Evolutionary conservation across 768 basidiomycete genomes (phyloP), one percentile per base, ranked within the genome.

Genomic region (Boletus sp.): DNA sequence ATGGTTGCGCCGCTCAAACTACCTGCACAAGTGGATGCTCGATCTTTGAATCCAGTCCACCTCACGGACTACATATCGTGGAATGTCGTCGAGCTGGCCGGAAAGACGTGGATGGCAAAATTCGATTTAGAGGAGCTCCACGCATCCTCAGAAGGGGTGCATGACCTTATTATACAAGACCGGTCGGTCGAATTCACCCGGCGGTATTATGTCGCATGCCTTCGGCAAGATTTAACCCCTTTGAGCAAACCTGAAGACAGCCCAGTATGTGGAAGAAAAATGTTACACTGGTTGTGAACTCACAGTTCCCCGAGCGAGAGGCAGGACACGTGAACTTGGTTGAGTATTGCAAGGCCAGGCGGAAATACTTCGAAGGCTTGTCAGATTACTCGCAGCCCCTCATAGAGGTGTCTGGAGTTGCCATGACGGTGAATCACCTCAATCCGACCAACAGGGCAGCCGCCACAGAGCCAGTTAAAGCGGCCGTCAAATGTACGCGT

Each of bases 111-210:
- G 77, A 76, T 77, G 44, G 70, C 74, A 9, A 75, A 79, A 4
- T 73, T 91, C 23, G 56, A 62, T 56, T 73, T 74, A 45, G 72
- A 76, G 32, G 69, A 74, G 35, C 58, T 72, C 29, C 65, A 50
- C 50, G 53, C 58, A 17, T 48, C 59, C 17, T 44, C 57, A 10
- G 55, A 56, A 25, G 82, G 79, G 46, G 67, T 87, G 19, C 63
- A 76, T 47, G 87, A 90, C 61, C 80, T 83, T 25, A 73, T 93
- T 21, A 73, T 94, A 33, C 88, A 90, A 68, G 90, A 93, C 61
- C 77, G 89, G 54, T 77, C 76, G 72, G 80, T 82, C n/a, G 88
- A 89, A 64, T 88, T 85, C 62, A 90, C 88, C 2, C 75, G 85
- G 55, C 78, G 89, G 42, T 91, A 86, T 65, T 79, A 77, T 61